Base-by-base conservation (phyloP, 1,284 basidiomycete genomes). In the Golubevia pallescens region DNA sequence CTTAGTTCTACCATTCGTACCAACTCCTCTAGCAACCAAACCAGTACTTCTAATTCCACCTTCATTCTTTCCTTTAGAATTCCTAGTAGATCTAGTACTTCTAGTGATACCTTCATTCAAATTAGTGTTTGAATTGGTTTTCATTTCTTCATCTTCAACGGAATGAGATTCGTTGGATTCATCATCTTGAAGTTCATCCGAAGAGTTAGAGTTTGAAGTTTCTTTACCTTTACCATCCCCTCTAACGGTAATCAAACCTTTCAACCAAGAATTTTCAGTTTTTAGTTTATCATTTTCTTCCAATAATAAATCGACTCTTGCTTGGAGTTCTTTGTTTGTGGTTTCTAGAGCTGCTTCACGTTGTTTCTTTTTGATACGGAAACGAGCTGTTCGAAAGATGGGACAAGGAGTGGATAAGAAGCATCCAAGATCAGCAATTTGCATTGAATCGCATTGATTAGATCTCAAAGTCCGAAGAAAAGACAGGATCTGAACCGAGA, bases 301-400 rank as follows among this genome's bases (percentile, higher is more conserved):
- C 86, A 95, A 92, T 6, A 98, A 89, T 77, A 93, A 92, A 57
- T 88, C 88, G 7, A 97, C 92, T 65, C 92, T 90, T 1, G 88
- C 88, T 85, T 95, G 92, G n/a, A 98, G 89, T 81, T 97, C 94
- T 87, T 95, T 95, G 19, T 93, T 91, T 78, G 92, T 91, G 60
- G 89, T 89, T 87, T 99, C 96, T 16, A 99, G 88, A 8, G 94
- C 94, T 14, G 92, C 92, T 87, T 99, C 96, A 20, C 97, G 89
- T 87, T 97, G 94, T 89, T 99, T 99, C 90, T 99, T 99, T 90
- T 99, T 99, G 80, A 95, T 88, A 67, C 96, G 89, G 90, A 99
- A 99, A 14, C 96, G 92, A n/a, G 95, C 95, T 58, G 72, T 58
- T 23, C n/a, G n/a, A 58, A 28, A 28, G 53, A 19, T 3, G 32